Conservation (phyloP, 2,329 filamentous ascomycete species). For the Fusarium secorum region DNA sequence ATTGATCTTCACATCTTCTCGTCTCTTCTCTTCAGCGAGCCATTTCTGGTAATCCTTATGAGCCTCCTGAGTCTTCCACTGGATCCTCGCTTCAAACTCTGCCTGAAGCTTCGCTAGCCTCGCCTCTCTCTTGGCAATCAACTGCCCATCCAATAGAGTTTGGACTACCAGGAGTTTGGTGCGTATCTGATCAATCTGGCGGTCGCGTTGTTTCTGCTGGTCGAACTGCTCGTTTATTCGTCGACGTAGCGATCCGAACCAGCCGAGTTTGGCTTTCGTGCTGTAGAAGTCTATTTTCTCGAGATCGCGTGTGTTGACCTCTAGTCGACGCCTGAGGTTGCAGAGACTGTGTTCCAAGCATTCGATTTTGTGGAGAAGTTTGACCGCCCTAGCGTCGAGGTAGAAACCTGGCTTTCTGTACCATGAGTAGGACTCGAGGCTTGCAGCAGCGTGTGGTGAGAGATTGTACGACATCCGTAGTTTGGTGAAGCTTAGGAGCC, state of each 20-base stretch:
- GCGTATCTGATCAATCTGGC: neutral
- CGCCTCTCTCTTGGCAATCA: neutral
- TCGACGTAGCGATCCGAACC: neutral
- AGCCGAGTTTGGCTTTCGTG: neutral
- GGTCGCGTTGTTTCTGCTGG: neutral
- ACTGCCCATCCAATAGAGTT: rapidly evolving
- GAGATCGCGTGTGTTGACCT: neutral
- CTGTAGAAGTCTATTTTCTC: neutral
- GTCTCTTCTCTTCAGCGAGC: neutral
- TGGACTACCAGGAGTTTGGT: rapidly evolving
- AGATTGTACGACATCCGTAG: neutral
- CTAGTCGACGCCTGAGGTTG: neutral
- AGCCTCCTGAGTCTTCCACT: neutral
- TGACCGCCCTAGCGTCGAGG: neutral
- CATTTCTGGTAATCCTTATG: neutral
- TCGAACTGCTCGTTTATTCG: neutral
- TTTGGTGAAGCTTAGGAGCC: neutral
- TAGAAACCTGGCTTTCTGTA: neutral
- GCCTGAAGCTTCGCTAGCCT: neutral
- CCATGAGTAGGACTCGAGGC: neutral
- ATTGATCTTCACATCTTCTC: rapidly evolving
- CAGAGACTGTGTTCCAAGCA: neutral
- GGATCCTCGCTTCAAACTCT: neutral
- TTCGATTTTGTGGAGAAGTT: neutral
- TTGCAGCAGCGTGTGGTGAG: neutral